Percentiles rank a stretch among this genome's conserved stretches.
These are phyloP conservation scores for Tephrocybe sp. DNA, from an alignment of 768 basidiomycete genomes.

Conservation along the genomic window DNA sequence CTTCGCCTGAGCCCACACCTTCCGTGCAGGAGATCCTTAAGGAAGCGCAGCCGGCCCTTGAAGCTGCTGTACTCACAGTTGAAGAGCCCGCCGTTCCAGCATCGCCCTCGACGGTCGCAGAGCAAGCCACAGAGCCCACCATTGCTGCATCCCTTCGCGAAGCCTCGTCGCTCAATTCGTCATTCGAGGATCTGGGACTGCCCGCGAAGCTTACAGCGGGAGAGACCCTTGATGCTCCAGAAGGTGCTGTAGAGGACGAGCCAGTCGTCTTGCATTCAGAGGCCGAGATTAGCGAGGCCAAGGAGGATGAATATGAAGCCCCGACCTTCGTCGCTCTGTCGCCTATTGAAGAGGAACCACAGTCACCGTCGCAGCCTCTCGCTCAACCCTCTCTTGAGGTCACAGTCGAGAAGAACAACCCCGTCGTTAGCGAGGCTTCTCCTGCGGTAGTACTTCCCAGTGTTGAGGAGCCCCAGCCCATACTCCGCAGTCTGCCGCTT, in stretches of 20 bases:
- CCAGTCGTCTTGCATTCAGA: background rate
- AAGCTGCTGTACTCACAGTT: background rate
- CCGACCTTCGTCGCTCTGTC: background rate
- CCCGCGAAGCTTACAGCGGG: background rate
- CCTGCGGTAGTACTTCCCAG: background rate
- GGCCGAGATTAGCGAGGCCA: background rate
- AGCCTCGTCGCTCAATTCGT: constrained; percentile 11
- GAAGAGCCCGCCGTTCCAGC: background rate
- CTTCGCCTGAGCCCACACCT: background rate
- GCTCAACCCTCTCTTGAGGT: background rate
- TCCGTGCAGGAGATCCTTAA: background rate
- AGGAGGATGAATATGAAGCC: background rate
- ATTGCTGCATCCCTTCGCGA: constrained; percentile 1
- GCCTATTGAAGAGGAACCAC: background rate
- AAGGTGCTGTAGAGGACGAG: background rate
- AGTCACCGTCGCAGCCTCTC: background rate
- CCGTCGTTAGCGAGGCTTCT: background rate
- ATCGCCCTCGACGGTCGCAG: background rate
- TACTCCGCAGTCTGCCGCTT: background rate
- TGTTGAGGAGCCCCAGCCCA: background rate
- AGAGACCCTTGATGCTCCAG: background rate
- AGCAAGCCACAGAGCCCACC: background rate
- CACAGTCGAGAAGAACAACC: background rate
- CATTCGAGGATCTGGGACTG: constrained; percentile 8
- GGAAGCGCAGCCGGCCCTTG: background rate